Conservation (phyloP, 768 basidiomycete genomes). For the Lepiota brunneoincarnata region DNA sequence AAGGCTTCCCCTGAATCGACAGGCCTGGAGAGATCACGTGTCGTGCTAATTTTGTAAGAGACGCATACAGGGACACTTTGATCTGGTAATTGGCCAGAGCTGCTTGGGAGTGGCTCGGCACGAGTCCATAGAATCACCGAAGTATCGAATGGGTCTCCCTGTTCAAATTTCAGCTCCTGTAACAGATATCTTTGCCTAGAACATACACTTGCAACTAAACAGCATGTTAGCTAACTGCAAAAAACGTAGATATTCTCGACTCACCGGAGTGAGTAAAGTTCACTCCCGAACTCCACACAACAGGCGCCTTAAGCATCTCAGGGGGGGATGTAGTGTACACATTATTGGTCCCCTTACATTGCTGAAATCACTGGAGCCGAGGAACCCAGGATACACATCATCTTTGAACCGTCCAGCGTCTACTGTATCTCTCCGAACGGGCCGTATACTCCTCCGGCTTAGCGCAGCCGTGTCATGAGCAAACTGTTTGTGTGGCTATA, state of each 20-base stretch:
- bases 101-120: constrained; percentile 35
- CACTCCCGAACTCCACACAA: constrained; percentile 47
- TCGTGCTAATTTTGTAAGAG: constrained; percentile 41
- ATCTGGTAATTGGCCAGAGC: constrained; percentile 32
- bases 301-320: constrained; percentile 19
- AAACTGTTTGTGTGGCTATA: constrained; percentile 25
- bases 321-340: not conserved
- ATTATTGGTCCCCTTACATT: constrained; percentile 30
- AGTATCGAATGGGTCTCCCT: constrained; percentile 55
- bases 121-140: constrained; percentile 60
- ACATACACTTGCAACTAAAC: constrained; percentile 46
- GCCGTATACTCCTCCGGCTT: constrained; percentile 31
- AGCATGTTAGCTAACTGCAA: not conserved
- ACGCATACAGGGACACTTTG: constrained; percentile 51
- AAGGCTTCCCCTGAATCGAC: constrained; percentile 48
- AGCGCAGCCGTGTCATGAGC: constrained; percentile 34
- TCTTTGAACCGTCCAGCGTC: constrained; percentile 37
- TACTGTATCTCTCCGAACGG: constrained; percentile 28
- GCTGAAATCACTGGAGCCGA: constrained; percentile 45
- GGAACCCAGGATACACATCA: constrained; percentile 47
- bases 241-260: not conserved
- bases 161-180: constrained; percentile 5
- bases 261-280: constrained; percentile 48
- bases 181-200: too few relatives aligned
- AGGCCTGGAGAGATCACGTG: constrained; percentile 29